Base-by-base conservation (phyloP, 352 stramenopile species). In the Phytophthora europaea region DNA sequence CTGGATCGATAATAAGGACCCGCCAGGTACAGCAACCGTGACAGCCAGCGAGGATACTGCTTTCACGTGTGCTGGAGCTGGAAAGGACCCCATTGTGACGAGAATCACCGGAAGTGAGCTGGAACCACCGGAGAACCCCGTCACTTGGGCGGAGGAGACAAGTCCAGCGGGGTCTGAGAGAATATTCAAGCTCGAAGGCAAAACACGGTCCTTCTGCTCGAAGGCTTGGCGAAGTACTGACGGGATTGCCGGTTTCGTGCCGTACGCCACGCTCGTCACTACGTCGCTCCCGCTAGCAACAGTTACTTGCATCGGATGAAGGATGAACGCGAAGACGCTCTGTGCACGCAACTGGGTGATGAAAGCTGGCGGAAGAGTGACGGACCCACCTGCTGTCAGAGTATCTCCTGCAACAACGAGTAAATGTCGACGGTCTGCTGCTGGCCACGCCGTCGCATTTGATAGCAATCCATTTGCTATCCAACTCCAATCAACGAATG, bases 61-160 rank as follows among this genome's bases (percentile, higher is more conserved):
- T 38, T 47, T 63, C 13, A 70, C 57, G 16, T 67, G 61, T n/a
- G 23, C 16, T 18, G 60, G 23, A 18, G 59, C 62, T 33, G 78
- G 73, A 23, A 82, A 66, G 8, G 65, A 20, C 6, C 38, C 58
- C 12, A 88, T 48, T 31, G 48, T 69, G 28, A 78, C 23, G 6
- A 63, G 60, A 28, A 88, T n/a, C 51, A 84, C 51, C 12, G 80
- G 73, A n/a, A 88, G 51, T 8, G 72, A 76, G 6, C 60, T 62
- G 1, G 67, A 36, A 23, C 76, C 81, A 60, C 43, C 62, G 28
- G 65, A 72, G 34, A 78, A 82, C 9, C 66, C 66, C 8, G 38
- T 68, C 9, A 76, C 60, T 50, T 82, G 65, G 0, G 33, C 63
- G 34, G 71, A 77, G 7, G 64, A 67, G 12, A 72, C 50, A 16